Evolutionary conservation across 2,329 filamentous ascomycete species (phyloP).

Genomic region (Tolypocladium guangdongense): DNA sequence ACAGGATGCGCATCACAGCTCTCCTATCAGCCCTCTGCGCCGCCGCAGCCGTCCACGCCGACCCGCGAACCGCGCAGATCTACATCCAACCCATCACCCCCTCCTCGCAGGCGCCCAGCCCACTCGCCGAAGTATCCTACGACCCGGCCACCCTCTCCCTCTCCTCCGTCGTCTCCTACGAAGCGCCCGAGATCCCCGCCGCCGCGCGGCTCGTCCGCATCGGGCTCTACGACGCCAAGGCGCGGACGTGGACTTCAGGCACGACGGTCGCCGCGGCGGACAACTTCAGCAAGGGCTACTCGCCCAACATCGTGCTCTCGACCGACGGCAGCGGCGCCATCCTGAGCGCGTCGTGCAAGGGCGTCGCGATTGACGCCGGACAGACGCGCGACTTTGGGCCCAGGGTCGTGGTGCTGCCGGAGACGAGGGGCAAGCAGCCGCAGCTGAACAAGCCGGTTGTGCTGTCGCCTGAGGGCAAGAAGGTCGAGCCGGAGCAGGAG

Average conservation of each 20-base stretch:
- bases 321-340: conserved; percentile 34
- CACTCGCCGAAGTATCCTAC: conserved; percentile 48
- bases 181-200: conserved; percentile 41
- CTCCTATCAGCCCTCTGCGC: conserved; percentile 32
- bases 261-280: conserved; percentile 43
- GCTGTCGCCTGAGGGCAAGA: conserved; percentile 47
- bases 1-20: conserved; percentile 29
- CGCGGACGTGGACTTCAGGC: conserved; percentile 38
- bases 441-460: conserved; percentile 54
- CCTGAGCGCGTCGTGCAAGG: conserved; percentile 40
- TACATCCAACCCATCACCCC: conserved; percentile 41
- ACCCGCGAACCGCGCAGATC: conserved; percentile 36
- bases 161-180: conserved; percentile 42
- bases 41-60: conserved; percentile 26
- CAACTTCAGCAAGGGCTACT: conserved; percentile 52
- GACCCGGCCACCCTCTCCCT: conserved; percentile 31
- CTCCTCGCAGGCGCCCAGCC: conserved; percentile 17
- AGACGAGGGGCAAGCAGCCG: conserved; percentile 40
- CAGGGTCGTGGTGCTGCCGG: conserved; percentile 39
- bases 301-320: conserved; percentile 43
- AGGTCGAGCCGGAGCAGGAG: conserved; percentile 43
- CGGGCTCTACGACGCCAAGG: conserved; percentile 41
- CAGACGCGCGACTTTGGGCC: conserved; percentile 56
- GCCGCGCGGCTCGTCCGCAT: conserved; percentile 41
- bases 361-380: conserved; percentile 51